A percentile compares a stretch with the other conserved stretches of the same genome.
Evolutionary conservation across 2,329 filamentous ascomycete species (phyloP).

Genomic region (Xylaria sp.): DNA sequence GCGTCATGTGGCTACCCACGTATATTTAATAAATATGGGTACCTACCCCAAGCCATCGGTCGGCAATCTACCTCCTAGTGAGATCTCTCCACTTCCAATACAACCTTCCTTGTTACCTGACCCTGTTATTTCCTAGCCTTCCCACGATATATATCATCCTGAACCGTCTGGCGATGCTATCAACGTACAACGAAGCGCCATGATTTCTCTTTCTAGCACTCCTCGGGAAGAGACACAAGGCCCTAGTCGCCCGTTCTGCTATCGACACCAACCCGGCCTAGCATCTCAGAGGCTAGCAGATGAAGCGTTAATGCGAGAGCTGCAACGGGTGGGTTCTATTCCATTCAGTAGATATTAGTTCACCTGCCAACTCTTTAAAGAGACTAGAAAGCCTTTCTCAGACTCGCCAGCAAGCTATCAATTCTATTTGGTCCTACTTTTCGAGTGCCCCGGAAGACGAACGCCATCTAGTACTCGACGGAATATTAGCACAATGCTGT

Average conservation of each 20-base stretch:
- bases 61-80: no score
- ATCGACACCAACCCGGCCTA: slow-evolving; percentile 8
- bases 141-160: no score
- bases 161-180: not conserved
- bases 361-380: not conserved
- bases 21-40: no score
- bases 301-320: not conserved
- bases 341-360: not conserved
- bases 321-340: slow-evolving; percentile 7
- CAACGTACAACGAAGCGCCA: not conserved
- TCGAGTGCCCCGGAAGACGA: slow-evolving; percentile 11
- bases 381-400: slow-evolving; percentile 10
- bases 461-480: slow-evolving; percentile 3
- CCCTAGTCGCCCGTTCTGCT: slow-evolving; percentile 13
- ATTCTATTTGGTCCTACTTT: slow-evolving; percentile 10
- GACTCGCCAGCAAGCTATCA: not conserved
- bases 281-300: slow-evolving; percentile 11
- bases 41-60: no score
- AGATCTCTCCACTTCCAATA: no score
- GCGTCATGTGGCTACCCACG: no score
- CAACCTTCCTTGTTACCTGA: no score
- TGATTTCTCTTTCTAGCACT: not conserved
- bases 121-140: no score
- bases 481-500: slow-evolving; percentile 13
- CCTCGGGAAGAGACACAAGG: not conserved